Evolutionary conservation across 2,329 filamentous ascomycete genomes (phyloP).

Genomic region (Aspergillus oerlinghausenensis): DNA sequence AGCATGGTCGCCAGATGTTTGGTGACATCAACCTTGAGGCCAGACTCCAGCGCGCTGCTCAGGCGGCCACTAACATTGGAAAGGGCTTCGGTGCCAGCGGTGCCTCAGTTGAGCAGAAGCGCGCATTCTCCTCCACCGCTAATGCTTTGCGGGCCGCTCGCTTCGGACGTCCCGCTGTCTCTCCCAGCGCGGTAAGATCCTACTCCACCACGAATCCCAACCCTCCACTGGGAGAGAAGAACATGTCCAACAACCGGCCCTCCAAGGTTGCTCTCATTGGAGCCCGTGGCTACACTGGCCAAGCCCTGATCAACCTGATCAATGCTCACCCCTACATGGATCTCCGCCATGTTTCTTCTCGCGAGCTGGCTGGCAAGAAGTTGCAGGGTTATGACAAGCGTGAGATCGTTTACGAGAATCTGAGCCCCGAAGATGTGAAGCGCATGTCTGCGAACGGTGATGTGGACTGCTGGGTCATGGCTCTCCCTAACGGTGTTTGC

Average conservation of each 20-base stretch:
- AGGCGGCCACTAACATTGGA: constrained; percentile 59
- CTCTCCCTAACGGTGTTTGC: constrained; percentile 90
- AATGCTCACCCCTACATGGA: constrained; percentile 88
- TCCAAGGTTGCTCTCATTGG: constrained; percentile 83
- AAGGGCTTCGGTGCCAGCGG: constrained; percentile 43
- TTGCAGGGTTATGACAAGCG: constrained; percentile 87
- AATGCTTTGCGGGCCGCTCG: constrained; percentile 38
- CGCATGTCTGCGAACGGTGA: constrained; percentile 78
- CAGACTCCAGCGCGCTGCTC: constrained; percentile 73
- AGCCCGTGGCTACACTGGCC: constrained; percentile 89
- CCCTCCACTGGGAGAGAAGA: constrained; percentile 82
- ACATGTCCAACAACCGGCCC: constrained; percentile 73
- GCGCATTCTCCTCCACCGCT: constrained; percentile 61
- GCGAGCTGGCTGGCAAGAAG: constrained; percentile 81
- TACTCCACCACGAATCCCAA: constrained; percentile 66
- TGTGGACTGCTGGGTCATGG: constrained; percentile 97
- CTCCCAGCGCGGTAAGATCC: constrained; percentile 32
- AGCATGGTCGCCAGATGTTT: constrained; percentile 79
- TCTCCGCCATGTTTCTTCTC: constrained; percentile 84
- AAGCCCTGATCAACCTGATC: constrained; percentile 80
- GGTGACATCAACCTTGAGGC: constrained; percentile 84
- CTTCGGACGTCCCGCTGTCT: constrained; percentile 24
- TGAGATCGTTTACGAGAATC: constrained; percentile 86
- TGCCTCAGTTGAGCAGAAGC: constrained; percentile 54
- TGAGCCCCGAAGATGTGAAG: constrained; percentile 79